A percentile compares a stretch with the other conserved stretches of the same genome.
Evolutionary conservation across 768 basidiomycete genomes (phyloP).

Genomic region (Tylopilus felleus): DNA sequence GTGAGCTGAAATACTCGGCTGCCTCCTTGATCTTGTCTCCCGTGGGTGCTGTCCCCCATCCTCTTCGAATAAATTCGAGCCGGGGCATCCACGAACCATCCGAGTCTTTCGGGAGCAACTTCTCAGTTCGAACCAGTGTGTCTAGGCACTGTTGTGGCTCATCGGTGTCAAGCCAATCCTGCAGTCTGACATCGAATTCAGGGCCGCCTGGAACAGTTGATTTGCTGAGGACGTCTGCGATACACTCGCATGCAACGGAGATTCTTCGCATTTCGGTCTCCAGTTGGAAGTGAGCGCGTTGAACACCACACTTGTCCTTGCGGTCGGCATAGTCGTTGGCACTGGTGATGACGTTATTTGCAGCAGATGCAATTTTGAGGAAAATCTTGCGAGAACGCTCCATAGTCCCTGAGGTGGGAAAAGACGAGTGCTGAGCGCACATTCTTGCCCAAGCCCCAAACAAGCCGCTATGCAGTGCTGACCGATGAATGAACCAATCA

Average conservation of each 20-base stretch:
- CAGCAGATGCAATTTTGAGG: background rate
- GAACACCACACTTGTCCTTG: background rate
- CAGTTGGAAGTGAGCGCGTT: background rate
- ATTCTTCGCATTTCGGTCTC: background rate
- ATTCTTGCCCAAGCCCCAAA: too few relatives aligned
- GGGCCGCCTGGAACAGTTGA: background rate
- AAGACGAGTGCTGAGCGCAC: background rate
- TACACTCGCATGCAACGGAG: background rate
- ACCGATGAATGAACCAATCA: too few relatives aligned
- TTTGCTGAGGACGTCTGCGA: background rate
- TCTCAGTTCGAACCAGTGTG: background rate
- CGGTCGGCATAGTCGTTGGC: background rate
- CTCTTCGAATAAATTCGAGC: background rate
- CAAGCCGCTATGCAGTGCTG: too few relatives aligned
- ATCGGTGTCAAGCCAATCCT: background rate
- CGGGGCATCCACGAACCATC: background rate
- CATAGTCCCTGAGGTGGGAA: background rate
- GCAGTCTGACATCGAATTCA: background rate
- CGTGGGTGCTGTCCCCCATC: too few relatives aligned
- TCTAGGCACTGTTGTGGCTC: background rate
- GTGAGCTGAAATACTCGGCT: background rate
- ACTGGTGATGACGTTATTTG: background rate
- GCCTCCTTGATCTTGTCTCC: background rate
- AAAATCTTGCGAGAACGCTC: conserved; percentile 1
- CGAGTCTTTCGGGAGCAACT: background rate